A percentile compares a stretch with the other conserved stretches of the same genome.
Conservation (phyloP, 768 basidiomycete species). For the Podaxis pistillaris region DNA sequence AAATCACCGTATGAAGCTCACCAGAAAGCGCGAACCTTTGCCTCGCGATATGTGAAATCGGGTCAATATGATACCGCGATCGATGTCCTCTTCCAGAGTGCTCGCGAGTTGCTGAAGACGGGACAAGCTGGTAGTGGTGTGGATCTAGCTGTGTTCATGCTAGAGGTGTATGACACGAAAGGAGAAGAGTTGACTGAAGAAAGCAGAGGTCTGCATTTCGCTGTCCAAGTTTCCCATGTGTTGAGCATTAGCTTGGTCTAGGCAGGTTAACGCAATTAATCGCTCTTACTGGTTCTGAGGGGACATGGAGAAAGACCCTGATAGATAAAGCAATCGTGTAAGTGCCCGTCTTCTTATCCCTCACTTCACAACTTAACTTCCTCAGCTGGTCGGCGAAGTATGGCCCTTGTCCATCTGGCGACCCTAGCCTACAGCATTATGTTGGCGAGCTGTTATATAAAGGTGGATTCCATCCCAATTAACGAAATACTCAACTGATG, state of each 20-base stretch:
- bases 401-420: conserved; percentile 81
- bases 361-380: conserved; percentile 17
- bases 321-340: conserved; percentile 84
- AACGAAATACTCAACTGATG: neutral
- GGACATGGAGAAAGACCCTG: conserved; percentile 88
- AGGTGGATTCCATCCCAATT: conserved; percentile 42
- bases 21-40: conserved; percentile 95
- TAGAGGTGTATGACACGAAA: conserved; percentile 81
- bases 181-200: conserved; percentile 73
- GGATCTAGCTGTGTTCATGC: conserved; percentile 76
- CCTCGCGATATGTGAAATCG: conserved; percentile 81
- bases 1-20: conserved; percentile 90
- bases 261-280: conserved; percentile 90
- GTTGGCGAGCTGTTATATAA: conserved; percentile 86
- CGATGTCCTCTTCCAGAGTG: conserved; percentile 89
- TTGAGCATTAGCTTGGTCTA: conserved; percentile 32
- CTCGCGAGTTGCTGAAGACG: conserved; percentile 83
- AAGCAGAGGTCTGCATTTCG: conserved; percentile 64
- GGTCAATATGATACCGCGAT: conserved; percentile 83
- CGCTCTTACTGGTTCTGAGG: conserved; percentile 75
- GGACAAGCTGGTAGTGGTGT: conserved; percentile 89
- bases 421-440: conserved; percentile 86
- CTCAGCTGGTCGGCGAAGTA: conserved; percentile 83
- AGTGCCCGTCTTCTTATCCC: conserved; percentile 26
- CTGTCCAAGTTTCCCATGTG: conserved; percentile 2